Evolutionary conservation across 2,329 filamentous ascomycete species (phyloP), one percentile per base, ranked within the genome.

Genomic region (Venturia pyrina): DNA sequence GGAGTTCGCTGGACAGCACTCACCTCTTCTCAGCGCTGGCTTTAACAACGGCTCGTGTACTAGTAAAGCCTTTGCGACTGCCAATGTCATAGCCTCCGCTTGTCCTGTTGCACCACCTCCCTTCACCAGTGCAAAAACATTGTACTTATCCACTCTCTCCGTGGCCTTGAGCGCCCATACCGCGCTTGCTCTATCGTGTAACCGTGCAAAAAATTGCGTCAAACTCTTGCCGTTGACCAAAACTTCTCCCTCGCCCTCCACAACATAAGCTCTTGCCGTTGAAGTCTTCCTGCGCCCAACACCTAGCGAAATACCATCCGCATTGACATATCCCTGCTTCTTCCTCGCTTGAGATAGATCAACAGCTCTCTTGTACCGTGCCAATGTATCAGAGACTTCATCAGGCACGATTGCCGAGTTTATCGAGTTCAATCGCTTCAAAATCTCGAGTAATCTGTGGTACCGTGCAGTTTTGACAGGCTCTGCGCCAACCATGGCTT

Each of bases 71-170:
- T 93, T 95, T 66, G 90, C 89, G 74, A 98, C 84, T 24, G 91
- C 95, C 78, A 99, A 78, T 53, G 93, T 96, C 72, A 98, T 85
- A 43, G 95, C 93, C 78, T 99, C 95, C 8, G 95, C 93, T 78
- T 99, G 96, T 2, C 95, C 95, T 62, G 95, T 99, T 61, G 90
- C 89, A 71, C 95, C 95, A 70, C 95, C 95, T 66, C 95, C 95
- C 67, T 85, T 83, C 3, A 92, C 90, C 62, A 90, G 78, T 64
- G 88, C 93, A 88, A 91, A 99, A 3, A 97, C 86, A 73, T 99
- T 99, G 82, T 99, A 99, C 78, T 97, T 98, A 81, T 96, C 92
- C 69, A 96, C 78, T 69, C 95, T 83, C 56, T 89, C 82, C 32
- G 92, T 96, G 62, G 87, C 84, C 72, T 93, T 91, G 73, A 99